Conservation (phyloP, 139 green algal species). For the Chlamydomonas sphaeroides region DNA sequence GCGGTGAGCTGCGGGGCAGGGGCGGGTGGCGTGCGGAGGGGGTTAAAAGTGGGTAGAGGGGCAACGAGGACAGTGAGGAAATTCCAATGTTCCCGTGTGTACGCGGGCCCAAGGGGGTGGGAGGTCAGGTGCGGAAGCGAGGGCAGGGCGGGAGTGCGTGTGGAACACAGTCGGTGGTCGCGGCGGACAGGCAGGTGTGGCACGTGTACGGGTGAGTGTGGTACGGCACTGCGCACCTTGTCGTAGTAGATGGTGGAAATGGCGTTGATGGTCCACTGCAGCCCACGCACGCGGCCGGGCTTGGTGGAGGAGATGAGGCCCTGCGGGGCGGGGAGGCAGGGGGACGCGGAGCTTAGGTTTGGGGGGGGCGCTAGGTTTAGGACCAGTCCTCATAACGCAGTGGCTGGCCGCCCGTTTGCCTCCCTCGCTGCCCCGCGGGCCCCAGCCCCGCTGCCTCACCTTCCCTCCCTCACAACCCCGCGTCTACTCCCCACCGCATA, state of each 20-base stretch:
- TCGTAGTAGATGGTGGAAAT: constrained; percentile 53
- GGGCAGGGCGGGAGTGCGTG: too few species aligned
- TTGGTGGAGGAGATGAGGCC: constrained; percentile 42
- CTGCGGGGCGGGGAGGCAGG: not conserved
- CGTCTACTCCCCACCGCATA: not conserved
- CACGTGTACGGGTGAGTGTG: too few species aligned
- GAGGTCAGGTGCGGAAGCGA: too few species aligned
- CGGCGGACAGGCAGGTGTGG: too few species aligned
- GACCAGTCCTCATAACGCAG: not conserved
- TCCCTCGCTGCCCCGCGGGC: not conserved
- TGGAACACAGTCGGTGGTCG: too few species aligned
- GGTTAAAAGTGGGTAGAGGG: too few species aligned
- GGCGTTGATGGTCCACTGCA: constrained; percentile 38
- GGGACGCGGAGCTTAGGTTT: not conserved
- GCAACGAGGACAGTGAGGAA: too few species aligned
- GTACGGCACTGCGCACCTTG: constrained; percentile 46
- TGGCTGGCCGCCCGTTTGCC: too few species aligned
- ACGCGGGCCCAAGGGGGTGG: too few species aligned
- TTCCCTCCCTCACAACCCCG: too few species aligned
- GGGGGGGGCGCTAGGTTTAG: not conserved
- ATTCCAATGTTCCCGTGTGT: too few species aligned
- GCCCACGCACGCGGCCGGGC: constrained; percentile 31
- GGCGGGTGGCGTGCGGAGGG: too few species aligned
- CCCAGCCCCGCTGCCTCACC: not conserved
- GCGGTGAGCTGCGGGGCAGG: constrained; percentile 24